Conservation (phyloP, 2,329 filamentous ascomycete species). For the Fusarium azukiicola region DNA sequence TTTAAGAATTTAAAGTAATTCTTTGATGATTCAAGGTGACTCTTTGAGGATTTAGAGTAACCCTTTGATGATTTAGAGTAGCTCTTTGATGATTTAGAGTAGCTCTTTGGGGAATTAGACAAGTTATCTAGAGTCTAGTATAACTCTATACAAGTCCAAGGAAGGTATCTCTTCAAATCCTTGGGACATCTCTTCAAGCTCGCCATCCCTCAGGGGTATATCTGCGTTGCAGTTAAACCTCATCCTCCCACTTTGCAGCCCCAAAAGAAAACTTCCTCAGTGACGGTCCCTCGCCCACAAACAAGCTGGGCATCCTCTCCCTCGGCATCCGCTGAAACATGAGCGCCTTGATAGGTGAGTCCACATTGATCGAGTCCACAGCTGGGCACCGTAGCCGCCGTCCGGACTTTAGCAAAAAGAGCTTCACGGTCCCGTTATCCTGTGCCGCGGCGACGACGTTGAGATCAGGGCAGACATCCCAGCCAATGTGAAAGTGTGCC, state of each 20-base stretch:
- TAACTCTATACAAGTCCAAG: too few relatives aligned
- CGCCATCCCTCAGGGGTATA: neutral
- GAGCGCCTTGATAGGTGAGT: conserved; percentile 65
- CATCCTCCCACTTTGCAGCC: conserved; percentile 56
- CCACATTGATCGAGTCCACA: conserved; percentile 49
- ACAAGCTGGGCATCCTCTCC: conserved; percentile 71
- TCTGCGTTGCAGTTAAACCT: conserved; percentile 51
- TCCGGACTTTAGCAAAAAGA: conserved; percentile 74
- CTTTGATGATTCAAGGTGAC: too few relatives aligned
- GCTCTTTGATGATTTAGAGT: too few relatives aligned
- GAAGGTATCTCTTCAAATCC: too few relatives aligned
- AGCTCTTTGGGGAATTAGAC: too few relatives aligned
- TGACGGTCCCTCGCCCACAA: conserved; percentile 63
- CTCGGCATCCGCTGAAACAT: conserved; percentile 69
- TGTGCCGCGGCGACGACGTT: conserved; percentile 77
- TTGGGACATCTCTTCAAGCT: rapidly evolving
- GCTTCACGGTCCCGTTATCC: conserved; percentile 68
- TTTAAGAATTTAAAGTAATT: too few relatives aligned
- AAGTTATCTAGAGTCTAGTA: too few relatives aligned
- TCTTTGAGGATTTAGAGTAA: too few relatives aligned
- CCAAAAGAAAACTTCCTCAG: conserved; percentile 71
- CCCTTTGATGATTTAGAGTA: too few relatives aligned
- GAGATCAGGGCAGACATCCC: conserved; percentile 71
- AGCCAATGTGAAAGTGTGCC: conserved; percentile 71
- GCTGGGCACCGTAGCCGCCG: conserved; percentile 57